Percentiles rank a stretch among this genome's conserved stretches.
Evolutionary conservation across 345 rosid genomes (phyloP).

Genomic region (Eucalyptus cloeziana): DNA sequence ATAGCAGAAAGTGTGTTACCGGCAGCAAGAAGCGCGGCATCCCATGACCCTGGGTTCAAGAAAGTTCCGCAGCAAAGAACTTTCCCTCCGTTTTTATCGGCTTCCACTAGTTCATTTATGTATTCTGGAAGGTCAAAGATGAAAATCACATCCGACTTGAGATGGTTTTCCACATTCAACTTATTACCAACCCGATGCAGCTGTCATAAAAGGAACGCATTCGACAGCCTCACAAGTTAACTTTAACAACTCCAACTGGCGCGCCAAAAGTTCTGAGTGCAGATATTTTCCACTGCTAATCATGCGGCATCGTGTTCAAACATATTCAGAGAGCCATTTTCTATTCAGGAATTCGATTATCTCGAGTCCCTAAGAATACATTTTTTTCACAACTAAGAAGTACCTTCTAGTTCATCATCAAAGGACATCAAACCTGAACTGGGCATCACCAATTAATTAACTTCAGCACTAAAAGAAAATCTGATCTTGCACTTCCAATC

Average conservation of each 20-base stretch:
- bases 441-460: neutral
- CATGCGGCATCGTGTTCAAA: neutral
- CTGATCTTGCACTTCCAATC: neutral
- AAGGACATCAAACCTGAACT: neutral
- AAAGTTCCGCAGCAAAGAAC: slow-evolving; percentile 47
- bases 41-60: slow-evolving; percentile 72
- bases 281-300: neutral
- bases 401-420: neutral
- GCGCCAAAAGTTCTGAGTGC: neutral
- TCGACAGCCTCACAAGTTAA: neutral
- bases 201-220: neutral
- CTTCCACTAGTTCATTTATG: slow-evolving; percentile 40
- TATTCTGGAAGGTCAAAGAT: slow-evolving; percentile 30
- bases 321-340: neutral
- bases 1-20: slow-evolving; percentile 72
- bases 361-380: neutral
- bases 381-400: neutral
- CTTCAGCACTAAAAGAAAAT: neutral
- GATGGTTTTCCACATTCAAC: neutral
- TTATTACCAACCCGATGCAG: neutral
- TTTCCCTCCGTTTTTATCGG: slow-evolving; percentile 43
- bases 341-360: neutral
- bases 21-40: slow-evolving; percentile 72
- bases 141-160: neutral
- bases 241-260: neutral